Evolutionary conservation across 2,329 filamentous ascomycete species (phyloP), one percentile per base, ranked within the genome.

Genomic region (Xylaria sp.): DNA sequence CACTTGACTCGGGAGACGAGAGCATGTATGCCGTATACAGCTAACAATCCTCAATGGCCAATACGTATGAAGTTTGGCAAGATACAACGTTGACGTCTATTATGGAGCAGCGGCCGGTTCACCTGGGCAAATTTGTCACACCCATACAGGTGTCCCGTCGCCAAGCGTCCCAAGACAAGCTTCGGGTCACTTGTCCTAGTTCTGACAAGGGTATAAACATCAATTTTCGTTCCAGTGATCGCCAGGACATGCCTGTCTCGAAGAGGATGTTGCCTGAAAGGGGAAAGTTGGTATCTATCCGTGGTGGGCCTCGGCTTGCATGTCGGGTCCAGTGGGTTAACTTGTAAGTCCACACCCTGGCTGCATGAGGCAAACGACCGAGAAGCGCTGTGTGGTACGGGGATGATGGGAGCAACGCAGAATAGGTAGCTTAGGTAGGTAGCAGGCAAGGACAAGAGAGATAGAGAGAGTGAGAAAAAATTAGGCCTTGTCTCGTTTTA

Each of bases 161-260:
- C 61, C 61, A 63, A 61, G 59, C 52, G 16, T 5, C 52, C 37
- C 37, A 47, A 57, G 52, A 44, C 52, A 57, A 50, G 55, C 55
- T 52, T 59, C 55, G 55, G 59, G 57, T 59, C 59, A 18, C 59
- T 63, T 65, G 60, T 46, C 62, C 64, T 60, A 66, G 65, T 67
- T 59, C 60, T 61, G 62, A 65, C 65, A 67, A 67, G 67, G 65
- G 60, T 67, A 62, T 63, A 59, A 69, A 70, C 68, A 67, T 69
- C 65, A 55, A 67, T 63, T 63, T 63, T 63, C 67, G 68, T 68
- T 70, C 71, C 70, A 69, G 70, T 72, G 70, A 72, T 72, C 68
- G 65, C 63, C 62, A 58, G 54, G 67, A 63, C 63, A 71, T 71
- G 69, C 67, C 64, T 66, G 69, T 70, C 63, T 64, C 65, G 59